These are phyloP conservation scores for Fusarium siculi DNA, from an alignment of 2,329 filamentous ascomycete species.

Conservation along the genomic window DNA sequence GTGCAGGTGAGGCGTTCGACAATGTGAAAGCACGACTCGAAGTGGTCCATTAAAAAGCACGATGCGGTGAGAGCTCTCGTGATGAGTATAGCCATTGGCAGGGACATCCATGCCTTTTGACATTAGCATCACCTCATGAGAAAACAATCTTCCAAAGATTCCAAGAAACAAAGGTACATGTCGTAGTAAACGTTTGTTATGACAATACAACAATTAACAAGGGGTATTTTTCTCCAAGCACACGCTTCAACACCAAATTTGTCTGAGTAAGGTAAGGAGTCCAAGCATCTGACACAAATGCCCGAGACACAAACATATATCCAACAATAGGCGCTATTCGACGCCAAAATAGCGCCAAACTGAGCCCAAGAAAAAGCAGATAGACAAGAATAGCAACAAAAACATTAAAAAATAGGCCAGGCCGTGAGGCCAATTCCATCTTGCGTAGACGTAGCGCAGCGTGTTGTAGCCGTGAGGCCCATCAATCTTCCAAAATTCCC, in stretches of 20 bases:
- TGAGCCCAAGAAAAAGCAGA: constrained; percentile 11
- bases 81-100: not conserved
- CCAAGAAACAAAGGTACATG: constrained; percentile 30
- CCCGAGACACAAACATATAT: constrained; percentile 5
- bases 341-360: constrained; percentile 38
- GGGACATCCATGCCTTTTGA: constrained; percentile 13
- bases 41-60: not conserved
- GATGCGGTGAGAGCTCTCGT: constrained; percentile 19
- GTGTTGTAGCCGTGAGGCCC: constrained; percentile 44
- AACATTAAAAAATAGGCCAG: constrained; percentile 42
- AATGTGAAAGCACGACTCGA: constrained; percentile 9
- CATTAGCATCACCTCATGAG: constrained; percentile 18
- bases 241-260: constrained; percentile 34
- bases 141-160: not conserved
- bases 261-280: constrained; percentile 12
- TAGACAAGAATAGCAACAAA: constrained; percentile 20
- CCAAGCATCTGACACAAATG: constrained; percentile 10
- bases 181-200: constrained; percentile 25
- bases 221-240: constrained; percentile 39
- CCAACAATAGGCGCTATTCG: constrained; percentile 27
- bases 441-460: constrained; percentile 39
- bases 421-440: constrained; percentile 46
- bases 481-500: constrained; percentile 44
- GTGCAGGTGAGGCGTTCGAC: constrained; percentile 27
- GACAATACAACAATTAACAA: constrained; percentile 22